phyloP scores from a whole-genome alignment of 768 basidiomycete species.

The Tulasnella sp. region DNA sequence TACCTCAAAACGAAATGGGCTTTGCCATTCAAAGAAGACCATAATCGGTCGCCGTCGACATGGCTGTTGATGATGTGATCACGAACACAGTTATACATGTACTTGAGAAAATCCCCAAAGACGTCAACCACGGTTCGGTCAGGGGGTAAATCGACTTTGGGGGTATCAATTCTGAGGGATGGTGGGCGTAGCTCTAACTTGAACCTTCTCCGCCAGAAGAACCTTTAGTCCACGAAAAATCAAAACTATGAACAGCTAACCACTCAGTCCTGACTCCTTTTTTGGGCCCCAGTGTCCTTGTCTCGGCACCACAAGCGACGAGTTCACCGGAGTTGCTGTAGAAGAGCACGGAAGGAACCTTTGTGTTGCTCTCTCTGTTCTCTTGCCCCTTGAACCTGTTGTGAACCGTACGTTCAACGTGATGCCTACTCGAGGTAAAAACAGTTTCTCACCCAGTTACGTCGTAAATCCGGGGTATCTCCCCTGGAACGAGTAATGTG shows the following conservation, averaged over 20 bases:
- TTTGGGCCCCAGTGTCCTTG: not conserved
- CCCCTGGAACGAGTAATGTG: slow-evolving; percentile 78
- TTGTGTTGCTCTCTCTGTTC: slow-evolving; percentile 29
- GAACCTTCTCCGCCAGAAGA: slow-evolving; percentile 1
- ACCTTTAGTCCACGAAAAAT: not conserved
- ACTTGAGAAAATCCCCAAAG: slow-evolving; percentile 19
- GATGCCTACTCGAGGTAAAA: slow-evolving; percentile 25
- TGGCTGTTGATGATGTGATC: not conserved
- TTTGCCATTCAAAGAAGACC: not conserved
- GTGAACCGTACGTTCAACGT: not conserved
- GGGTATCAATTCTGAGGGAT: not conserved
- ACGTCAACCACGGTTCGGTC: slow-evolving; percentile 11
- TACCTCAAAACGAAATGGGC: not conserved
- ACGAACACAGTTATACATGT: slow-evolving; percentile 2
- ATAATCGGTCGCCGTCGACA: not conserved
- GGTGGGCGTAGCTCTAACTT: not conserved
- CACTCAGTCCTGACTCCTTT: not conserved
- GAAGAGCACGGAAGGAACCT: slow-evolving; percentile 17
- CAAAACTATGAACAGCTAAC: not conserved
- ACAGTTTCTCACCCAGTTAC: slow-evolving; percentile 66
- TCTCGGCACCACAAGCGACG: slow-evolving; percentile 6
- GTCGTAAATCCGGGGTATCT: slow-evolving; percentile 78
- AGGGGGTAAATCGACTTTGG: not conserved
- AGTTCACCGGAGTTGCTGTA: slow-evolving; percentile 4
- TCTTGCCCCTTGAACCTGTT: slow-evolving; percentile 82